Evolutionary conservation across 108 stramenopile genomes (phyloP), one percentile per base, ranked within the genome.

Genomic region (Pelagomonas calceolata): DNA sequence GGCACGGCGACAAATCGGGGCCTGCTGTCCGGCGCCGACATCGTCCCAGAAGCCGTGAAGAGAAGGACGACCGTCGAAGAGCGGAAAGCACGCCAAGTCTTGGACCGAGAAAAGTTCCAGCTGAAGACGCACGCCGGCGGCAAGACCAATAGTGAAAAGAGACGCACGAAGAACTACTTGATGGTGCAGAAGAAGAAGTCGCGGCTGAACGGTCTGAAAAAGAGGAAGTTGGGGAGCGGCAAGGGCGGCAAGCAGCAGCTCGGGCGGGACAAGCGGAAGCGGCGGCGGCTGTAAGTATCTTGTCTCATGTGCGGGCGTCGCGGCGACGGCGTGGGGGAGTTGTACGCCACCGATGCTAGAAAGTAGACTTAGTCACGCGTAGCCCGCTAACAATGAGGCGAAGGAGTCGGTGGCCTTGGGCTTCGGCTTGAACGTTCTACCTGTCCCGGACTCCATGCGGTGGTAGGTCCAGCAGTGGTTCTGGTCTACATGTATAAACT

Each of bases 81-180:
- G 80, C 79, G 73, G 72, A 93, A 93, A 83, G 88, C 89, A 26
- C 90, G 90, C 66, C 80, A 82, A 67, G 74, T 93, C 32, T 84
- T 85, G 21, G 92, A 90, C 29, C 78, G 92, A 29, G 72, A 85
- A 29, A 82, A 87, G 67, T 91, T 89, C 74, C 89, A 93, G 78
- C 66, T 79, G 65, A 91, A 88, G 74, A 72, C 73, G 43, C 87
- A 92, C 29, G 84, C 80, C 34, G 94, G 94, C 63, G 94, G 94
- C 60, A 86, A 87, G 31, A 95, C 92, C 34, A 95, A 95, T 76
- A 87, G 81, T 16, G 94, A 95, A 78, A 95, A 95, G 82, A 79
- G 77, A 70, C 78, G 92, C 63, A 89, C 81, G 68, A 95, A 95
- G 88, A 93, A 90, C 75, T 95, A 91, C 68, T 64, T 84, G 36